Evolutionary conservation across 106 monocot species (phyloP).

Genomic region (Dactylorhiza incarnata): DNA sequence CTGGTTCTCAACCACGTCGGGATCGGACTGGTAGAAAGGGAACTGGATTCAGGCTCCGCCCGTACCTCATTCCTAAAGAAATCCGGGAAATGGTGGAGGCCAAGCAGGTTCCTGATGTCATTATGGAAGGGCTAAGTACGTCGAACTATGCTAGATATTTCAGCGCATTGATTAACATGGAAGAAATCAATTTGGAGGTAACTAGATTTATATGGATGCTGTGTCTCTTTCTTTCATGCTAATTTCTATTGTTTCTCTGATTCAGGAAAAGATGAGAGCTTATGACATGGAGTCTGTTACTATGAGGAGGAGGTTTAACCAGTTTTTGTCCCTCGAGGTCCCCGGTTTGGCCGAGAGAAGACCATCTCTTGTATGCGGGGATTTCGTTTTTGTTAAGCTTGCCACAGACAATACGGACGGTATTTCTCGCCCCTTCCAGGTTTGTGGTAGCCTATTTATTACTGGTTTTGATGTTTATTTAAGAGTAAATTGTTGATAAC

Average conservation of each 20-base stretch:
- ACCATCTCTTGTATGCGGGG: constrained; percentile 82
- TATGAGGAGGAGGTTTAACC: constrained; percentile 56
- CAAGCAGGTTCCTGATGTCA: constrained; percentile 53
- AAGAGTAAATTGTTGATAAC: no score
- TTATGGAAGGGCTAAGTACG: constrained; percentile 38
- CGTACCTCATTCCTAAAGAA: constrained; percentile 48
- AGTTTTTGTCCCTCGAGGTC: constrained; percentile 72
- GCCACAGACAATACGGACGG: constrained; percentile 9
- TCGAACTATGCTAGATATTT: constrained; percentile 59
- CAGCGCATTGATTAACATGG: constrained; percentile 69
- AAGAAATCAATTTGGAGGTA: constrained; percentile 93
- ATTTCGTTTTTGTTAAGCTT: constrained; percentile 56
- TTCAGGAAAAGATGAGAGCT: constrained; percentile 76
- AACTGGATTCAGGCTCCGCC: constrained; percentile 35
- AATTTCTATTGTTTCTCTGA: constrained; percentile 5
- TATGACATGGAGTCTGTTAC: constrained; percentile 69
- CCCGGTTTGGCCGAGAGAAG: constrained; percentile 89
- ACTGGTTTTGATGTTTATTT: no score
- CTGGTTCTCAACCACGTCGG: constrained; percentile 41
- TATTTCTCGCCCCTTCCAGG: constrained; percentile 41
- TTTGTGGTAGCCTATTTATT: constrained; percentile 7
- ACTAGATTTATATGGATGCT: not conserved
- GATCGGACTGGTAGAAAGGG: constrained; percentile 10
- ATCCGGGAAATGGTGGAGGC: constrained; percentile 52
- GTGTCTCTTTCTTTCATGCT: constrained; percentile 11